Evolutionary conservation across 768 basidiomycete genomes (phyloP), one percentile per base, ranked within the genome.

Genomic region (Boletus sp.): DNA sequence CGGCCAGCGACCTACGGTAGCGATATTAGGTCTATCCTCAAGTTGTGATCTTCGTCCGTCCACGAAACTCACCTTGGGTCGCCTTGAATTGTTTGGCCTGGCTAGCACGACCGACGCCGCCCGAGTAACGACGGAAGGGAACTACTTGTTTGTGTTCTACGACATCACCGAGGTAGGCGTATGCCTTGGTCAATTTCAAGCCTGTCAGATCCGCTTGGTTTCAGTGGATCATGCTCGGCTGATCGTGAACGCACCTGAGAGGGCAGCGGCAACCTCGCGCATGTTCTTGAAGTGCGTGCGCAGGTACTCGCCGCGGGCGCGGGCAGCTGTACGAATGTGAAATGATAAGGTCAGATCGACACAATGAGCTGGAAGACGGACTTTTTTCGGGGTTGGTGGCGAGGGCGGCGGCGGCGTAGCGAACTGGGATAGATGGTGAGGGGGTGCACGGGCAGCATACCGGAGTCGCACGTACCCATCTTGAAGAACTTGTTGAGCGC

Each of bases 221-320:
- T 47, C 6, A 21, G 23, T 29, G n/a, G 46, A 43, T 32, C 9
- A 35, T 14, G 30, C 0, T 5, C 25, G 43, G 25, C 21, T 34
- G 21, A 55, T 54, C 37, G 32, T 39, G n/a, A 39, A 74, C 81
- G 67, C 61, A 93, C 94, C 95, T 61, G 87, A 83, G 60, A 98
- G 79, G 62, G 90, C 93, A 61, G 96, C 96, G 48, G 91, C 95
- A 53, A 98, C 97, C 77, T 99, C 97, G 60, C 92, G 87, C 93
- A 97, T 98, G 84, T 98, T 99, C 88, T 99, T 99, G 87, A 97
- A 99, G 80, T 98, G 96, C 45, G 97, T 98, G 67, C 95, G 91
- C 70, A 97, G 85, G 83, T 98, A 94, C 79, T 96, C 93, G 67
- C 94, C 94, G 68, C 90, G 89, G 55, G 95, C 89, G 70, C 84